Evolutionary conservation across 768 basidiomycete species (phyloP).

Genomic region (Phanerochaete sordida): DNA sequence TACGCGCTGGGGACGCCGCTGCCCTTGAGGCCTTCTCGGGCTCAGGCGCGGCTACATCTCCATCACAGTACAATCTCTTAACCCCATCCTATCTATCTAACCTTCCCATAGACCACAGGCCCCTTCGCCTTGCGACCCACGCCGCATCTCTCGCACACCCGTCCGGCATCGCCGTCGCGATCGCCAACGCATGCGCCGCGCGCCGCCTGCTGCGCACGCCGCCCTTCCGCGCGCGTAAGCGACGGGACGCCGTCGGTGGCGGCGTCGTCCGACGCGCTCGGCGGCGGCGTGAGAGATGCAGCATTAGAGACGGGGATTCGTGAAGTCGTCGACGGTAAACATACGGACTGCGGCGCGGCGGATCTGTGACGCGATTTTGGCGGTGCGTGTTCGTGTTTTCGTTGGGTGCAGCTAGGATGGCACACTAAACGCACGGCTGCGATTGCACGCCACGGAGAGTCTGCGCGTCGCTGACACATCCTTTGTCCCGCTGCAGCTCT

Average conservation of each 20-base stretch:
- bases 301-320: slow-evolving; percentile 15
- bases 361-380: not conserved
- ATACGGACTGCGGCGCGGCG: slow-evolving; percentile 41
- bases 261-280: slow-evolving; percentile 38
- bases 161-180: slow-evolving; percentile 47
- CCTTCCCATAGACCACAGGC: slow-evolving; percentile 33
- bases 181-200: slow-evolving; percentile 42
- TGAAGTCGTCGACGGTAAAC: slow-evolving; percentile 38
- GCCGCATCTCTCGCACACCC: slow-evolving; percentile 50
- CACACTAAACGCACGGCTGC: too few species aligned
- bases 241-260: slow-evolving; percentile 44
- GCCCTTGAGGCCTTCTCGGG: slow-evolving; percentile 52
- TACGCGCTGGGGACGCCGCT: slow-evolving; percentile 39
- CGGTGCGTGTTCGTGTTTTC: not conserved
- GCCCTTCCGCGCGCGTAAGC: slow-evolving; percentile 25
- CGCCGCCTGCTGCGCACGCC: slow-evolving; percentile 33
- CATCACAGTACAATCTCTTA: slow-evolving; percentile 33
- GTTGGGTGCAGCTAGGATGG: too few species aligned
- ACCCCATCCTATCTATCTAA: slow-evolving; percentile 28
- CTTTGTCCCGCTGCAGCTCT: slow-evolving; percentile 48
- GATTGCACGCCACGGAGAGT: slow-evolving; percentile 51
- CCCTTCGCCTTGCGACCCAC: slow-evolving; percentile 48
- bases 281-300: slow-evolving; percentile 36
- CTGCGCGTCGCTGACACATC: slow-evolving; percentile 54
- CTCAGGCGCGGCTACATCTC: slow-evolving; percentile 49